phyloP scores from a whole-genome alignment of 495 filamentous ascomycete species.

The Xylaria nigripes region DNA sequence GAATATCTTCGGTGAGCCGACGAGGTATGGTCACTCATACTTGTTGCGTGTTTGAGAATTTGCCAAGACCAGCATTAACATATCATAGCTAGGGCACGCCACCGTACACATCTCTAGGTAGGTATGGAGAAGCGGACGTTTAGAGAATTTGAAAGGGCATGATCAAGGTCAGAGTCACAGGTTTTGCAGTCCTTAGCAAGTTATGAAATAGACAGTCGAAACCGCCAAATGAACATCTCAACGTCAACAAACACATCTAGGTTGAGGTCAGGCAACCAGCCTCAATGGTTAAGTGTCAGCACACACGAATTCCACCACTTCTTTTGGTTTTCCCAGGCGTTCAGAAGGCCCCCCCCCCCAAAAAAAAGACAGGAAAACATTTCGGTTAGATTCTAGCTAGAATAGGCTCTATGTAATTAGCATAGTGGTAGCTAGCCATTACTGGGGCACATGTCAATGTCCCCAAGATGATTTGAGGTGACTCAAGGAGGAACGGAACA shows the following conservation, averaged over 20 bases:
- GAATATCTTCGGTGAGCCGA: constrained; percentile 58
- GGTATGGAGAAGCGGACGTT: background rate
- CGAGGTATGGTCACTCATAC: constrained; percentile 3
- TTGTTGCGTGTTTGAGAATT: background rate
- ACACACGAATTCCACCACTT: background rate
- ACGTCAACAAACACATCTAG: background rate
- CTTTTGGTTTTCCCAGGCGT: background rate
- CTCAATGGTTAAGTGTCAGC: background rate
- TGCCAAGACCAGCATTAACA: background rate
- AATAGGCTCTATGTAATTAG: background rate
- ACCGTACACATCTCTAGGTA: constrained; percentile 1
- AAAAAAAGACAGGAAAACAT: too few relatives aligned
- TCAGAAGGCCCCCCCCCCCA: background rate
- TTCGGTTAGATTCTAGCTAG: background rate
- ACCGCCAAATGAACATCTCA: background rate
- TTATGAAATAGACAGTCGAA: background rate
- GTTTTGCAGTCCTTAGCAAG: background rate
- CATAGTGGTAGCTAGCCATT: background rate
- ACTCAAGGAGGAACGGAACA: background rate
- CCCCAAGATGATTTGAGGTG: background rate
- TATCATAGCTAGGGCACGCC: constrained; percentile 5
- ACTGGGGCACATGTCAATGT: background rate
- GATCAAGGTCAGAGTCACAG: background rate
- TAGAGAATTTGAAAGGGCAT: background rate
- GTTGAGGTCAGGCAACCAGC: background rate